phyloP scores from a whole-genome alignment of 805 yeast genomes.

The Blastobotrys parvus region DNA sequence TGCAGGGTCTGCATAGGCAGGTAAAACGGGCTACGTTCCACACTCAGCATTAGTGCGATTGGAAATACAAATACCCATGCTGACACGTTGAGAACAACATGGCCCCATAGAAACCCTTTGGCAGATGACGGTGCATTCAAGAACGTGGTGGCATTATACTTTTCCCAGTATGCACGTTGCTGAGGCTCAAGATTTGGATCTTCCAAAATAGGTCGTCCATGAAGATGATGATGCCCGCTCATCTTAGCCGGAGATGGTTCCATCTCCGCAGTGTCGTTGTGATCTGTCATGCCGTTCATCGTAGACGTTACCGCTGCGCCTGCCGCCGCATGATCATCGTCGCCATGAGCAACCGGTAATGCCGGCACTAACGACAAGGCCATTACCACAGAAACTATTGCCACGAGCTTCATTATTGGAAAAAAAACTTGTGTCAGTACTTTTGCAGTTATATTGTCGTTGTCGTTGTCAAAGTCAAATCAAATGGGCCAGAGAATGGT shows the following conservation, averaged over 20 bases:
- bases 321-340: not conserved
- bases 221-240: constrained; percentile 31
- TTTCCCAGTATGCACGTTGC: constrained; percentile 70
- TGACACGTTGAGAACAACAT: constrained; percentile 37
- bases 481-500: too few species aligned
- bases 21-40: constrained; percentile 49
- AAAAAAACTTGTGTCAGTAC: too few species aligned
- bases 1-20: constrained; percentile 49
- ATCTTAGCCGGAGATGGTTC: not conserved
- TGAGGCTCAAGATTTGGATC: constrained; percentile 57
- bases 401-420: too few species aligned
- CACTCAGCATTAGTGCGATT: constrained; percentile 52
- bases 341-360: not conserved
- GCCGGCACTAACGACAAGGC: too few species aligned
- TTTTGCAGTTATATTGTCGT: too few species aligned
- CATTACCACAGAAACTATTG: too few species aligned
- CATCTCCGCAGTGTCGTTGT: not conserved
- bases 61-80: constrained; percentile 59
- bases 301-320: not conserved
- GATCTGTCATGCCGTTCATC: not conserved
- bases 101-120: constrained; percentile 46
- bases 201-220: constrained; percentile 68
- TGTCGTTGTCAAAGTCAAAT: too few species aligned
- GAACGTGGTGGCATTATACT: constrained; percentile 70
- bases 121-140: constrained; percentile 38